Evolutionary conservation across 2,329 filamentous ascomycete species (phyloP), one percentile per base, ranked within the genome.

Genomic region (Calonectria pteridis): DNA sequence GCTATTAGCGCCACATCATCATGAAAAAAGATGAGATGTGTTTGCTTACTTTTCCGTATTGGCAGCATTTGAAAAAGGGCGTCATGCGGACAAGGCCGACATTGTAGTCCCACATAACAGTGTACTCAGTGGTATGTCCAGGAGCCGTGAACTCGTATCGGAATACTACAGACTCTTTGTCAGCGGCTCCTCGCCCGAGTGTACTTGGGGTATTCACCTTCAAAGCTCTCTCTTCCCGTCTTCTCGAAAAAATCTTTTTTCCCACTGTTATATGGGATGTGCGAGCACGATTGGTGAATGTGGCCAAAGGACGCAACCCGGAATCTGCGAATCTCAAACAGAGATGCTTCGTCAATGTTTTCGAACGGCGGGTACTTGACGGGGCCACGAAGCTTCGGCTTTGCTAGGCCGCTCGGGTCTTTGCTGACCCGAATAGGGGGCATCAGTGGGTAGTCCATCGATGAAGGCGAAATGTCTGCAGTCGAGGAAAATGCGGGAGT

Each of bases 101-200:
- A 79, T 97, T 96, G 86, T 98, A 98, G 84, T 99, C 97, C 97
- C 97, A 99, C 91, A 98, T 95, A 74, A 98, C 92, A 0, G 91
- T 91, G 83, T 94, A 96, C 67, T 90, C 88, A 75, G 88, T 89
- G 2, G 93, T 89, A 58, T 94, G 90, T 14, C 89, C 91, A 0
- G 94, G 94, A 4, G 93, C 83, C 77, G 88, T 90, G 87, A 97
- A 98, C 43, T 91, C 92, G 84, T 98, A 98, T 68, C 76, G 76
- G 74, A 81, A 80, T 20, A 81, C 78, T 81, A 37, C n/a, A 37
- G 26, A 23, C 10, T 18, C 28, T 18, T 51, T 26, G 28, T 71
- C 20, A 71, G 35, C 66, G 2, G 29, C 58, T 46, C 63, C 66
- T 43, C 33, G 11, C 26, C 33, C 9, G 20, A 10, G 29, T 23